Conservation (phyloP, 345 rosid species). For the Populus alba region DNA sequence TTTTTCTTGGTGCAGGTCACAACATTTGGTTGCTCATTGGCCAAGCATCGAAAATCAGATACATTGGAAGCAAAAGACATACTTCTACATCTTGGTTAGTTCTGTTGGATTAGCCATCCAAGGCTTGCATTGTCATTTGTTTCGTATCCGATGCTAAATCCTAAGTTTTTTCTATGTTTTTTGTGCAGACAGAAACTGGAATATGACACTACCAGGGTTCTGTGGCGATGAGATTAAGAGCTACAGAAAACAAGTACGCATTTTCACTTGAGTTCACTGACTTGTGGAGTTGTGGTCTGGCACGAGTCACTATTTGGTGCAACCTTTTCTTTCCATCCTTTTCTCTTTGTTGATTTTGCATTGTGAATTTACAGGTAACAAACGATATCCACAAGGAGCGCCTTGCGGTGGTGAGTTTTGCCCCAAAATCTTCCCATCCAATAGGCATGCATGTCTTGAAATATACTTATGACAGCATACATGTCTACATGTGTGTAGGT, state of each 20-base stretch:
- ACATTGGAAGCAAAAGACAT: constrained; percentile 94
- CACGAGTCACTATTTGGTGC: background rate
- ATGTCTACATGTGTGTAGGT: background rate
- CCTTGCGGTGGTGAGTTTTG: constrained; percentile 64
- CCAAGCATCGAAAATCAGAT: constrained; percentile 92
- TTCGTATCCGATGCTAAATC: constrained; percentile 10
- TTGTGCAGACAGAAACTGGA: constrained; percentile 84
- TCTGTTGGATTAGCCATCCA: constrained; percentile 16
- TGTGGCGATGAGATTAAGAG: constrained; percentile 84
- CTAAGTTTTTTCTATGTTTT: constrained; percentile 13
- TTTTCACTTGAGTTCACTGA: constrained; percentile 6
- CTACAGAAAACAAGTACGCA: constrained; percentile 70
- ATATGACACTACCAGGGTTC: constrained; percentile 87
- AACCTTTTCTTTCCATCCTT: background rate
- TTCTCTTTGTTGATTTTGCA: background rate
- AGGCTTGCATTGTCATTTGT: background rate
- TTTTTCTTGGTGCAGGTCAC: constrained; percentile 55
- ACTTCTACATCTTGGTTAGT: constrained; percentile 89
- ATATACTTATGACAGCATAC: background rate
- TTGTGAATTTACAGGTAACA: constrained; percentile 48
- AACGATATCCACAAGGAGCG: constrained; percentile 89
- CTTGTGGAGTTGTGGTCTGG: background rate
- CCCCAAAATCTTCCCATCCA: background rate
- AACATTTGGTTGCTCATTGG: constrained; percentile 91
- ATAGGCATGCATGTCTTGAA: background rate